Percentiles rank a stretch among this genome's conserved stretches.
Evolutionary conservation across 2,329 filamentous ascomycete species (phyloP).

Genomic region (Bimuria novae-zelandiae): DNA sequence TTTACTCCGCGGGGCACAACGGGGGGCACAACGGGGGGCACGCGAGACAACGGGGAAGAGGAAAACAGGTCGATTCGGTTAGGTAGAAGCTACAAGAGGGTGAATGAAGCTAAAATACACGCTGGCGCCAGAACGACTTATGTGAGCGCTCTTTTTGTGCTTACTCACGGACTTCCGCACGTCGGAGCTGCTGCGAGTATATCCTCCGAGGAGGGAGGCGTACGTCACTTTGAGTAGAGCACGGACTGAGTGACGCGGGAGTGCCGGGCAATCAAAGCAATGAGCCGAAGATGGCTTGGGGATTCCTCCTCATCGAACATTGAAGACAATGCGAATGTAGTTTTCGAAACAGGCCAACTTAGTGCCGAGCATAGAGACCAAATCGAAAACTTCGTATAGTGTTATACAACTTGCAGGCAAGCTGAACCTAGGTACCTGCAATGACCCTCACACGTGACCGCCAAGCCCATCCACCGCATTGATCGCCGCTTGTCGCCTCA

Average conservation of each 20-base stretch:
- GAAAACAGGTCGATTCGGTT: background rate
- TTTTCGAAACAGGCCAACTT: no score
- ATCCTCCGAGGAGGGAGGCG: background rate
- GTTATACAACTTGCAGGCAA: no score
- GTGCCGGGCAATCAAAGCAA: slow-evolving; percentile 4
- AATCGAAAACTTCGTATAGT: no score
- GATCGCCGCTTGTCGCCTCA: slow-evolving; percentile 22
- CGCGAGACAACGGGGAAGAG: background rate
- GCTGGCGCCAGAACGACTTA: background rate
- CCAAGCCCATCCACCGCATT: slow-evolving; percentile 18
- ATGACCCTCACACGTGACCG: slow-evolving; percentile 20
- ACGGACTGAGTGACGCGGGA: background rate
- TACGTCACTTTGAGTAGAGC: background rate
- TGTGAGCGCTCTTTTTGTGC: no score
- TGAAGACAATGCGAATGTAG: no score
- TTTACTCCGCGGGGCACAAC: background rate
- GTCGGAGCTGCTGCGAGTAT: background rate
- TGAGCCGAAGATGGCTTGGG: no score
- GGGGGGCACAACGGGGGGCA: slow-evolving; percentile 1
- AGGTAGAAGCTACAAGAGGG: background rate
- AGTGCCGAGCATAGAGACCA: no score
- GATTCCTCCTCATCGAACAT: no score
- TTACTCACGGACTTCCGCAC: background rate
- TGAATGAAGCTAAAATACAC: slow-evolving; percentile 1
- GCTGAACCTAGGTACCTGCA: background rate